Conservation (phyloP, 2,329 filamentous ascomycete genomes). For the Colletotrichum cordylinicola region DNA sequence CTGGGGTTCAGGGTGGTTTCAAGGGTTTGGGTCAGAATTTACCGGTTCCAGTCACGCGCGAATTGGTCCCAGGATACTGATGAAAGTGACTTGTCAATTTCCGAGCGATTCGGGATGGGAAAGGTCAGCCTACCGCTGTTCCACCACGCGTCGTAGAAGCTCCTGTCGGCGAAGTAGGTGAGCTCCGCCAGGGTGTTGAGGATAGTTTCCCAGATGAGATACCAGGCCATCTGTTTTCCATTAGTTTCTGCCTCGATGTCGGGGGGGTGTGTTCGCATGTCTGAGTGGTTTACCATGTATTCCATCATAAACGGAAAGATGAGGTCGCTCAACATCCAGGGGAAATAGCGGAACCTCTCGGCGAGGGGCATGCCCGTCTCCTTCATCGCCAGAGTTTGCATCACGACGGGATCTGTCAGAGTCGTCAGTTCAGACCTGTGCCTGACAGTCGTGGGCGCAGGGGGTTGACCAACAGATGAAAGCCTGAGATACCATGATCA, state of each 20-base stretch:
- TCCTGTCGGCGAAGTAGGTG: slow-evolving; percentile 78
- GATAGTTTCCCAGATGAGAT: slow-evolving; percentile 80
- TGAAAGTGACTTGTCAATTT: background rate
- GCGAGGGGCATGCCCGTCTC: slow-evolving; percentile 66
- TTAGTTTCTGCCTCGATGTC: background rate
- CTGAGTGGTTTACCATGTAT: slow-evolving; percentile 58
- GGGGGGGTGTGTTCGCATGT: too few relatives aligned
- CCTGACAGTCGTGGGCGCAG: background rate
- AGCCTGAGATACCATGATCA: slow-evolving; percentile 79
- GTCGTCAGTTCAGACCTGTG: background rate
- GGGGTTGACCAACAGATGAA: slow-evolving; percentile 61
- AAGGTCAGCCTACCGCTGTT: slow-evolving; percentile 52
- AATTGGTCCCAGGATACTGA: slow-evolving; percentile 75
- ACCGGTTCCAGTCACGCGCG: slow-evolving; percentile 78
- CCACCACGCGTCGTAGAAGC: slow-evolving; percentile 73
- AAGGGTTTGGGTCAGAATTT: background rate
- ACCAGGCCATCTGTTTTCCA: slow-evolving; percentile 66
- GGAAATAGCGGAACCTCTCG: slow-evolving; percentile 70
- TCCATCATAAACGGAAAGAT: slow-evolving; percentile 82
- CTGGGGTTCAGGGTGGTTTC: background rate
- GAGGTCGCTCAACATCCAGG: slow-evolving; percentile 77
- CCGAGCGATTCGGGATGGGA: background rate
- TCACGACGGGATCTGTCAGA: slow-evolving; percentile 68
- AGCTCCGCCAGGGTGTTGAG: slow-evolving; percentile 80
- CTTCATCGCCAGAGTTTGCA: slow-evolving; percentile 71